phyloP scores from a whole-genome alignment of 768 basidiomycete species.

The Amanita fuliginea region DNA sequence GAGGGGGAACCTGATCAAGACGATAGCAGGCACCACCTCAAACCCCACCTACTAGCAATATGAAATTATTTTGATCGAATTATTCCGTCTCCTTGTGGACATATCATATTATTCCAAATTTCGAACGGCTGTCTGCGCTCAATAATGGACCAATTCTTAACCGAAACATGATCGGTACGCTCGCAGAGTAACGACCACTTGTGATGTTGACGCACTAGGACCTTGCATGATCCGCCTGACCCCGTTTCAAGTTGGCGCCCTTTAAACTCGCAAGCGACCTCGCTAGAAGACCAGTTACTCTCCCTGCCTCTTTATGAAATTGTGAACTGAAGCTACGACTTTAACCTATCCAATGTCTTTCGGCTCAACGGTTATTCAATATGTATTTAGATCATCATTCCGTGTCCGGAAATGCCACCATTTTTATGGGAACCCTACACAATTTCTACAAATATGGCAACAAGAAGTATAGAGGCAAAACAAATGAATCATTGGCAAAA shows the following conservation, averaged over 20 bases:
- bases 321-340: background rate
- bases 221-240: slow-evolving; percentile 21
- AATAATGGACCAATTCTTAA: background rate
- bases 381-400: slow-evolving; percentile 1
- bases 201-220: too few relatives aligned
- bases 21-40: slow-evolving; percentile 3
- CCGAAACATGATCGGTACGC: slow-evolving; percentile 38
- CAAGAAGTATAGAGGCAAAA: too few relatives aligned
- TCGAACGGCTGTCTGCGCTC: background rate
- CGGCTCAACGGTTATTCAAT: background rate
- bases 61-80: slow-evolving; percentile 7
- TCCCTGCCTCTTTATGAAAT: too few relatives aligned
- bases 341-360: too few relatives aligned
- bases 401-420: background rate
- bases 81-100: background rate
- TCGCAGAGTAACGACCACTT: too few relatives aligned
- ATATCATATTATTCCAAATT: background rate
- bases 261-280: slow-evolving; percentile 14
- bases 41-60: background rate
- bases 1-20: slow-evolving; percentile 6
- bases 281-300: background rate
- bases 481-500: too few relatives aligned
- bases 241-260: slow-evolving; percentile 27
- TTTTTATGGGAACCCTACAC: background rate
- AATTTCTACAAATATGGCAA: background rate